These are phyloP conservation scores for Xylaria sp. DNA, from an alignment of 2,329 filamentous ascomycete genomes.

Conservation along the genomic window DNA sequence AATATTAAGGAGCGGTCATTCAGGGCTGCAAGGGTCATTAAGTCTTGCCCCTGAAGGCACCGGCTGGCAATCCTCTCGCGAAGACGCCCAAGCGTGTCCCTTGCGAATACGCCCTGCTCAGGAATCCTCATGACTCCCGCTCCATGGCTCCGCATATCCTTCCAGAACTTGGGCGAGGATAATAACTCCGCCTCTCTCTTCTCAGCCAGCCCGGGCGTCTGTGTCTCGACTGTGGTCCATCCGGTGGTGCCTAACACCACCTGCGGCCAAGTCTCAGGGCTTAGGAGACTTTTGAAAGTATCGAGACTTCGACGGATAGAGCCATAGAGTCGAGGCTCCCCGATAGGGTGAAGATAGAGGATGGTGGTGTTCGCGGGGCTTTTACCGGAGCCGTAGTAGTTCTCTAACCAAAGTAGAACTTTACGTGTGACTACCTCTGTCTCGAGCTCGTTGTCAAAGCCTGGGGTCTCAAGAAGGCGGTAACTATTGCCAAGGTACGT, in stretches of 20 bases:
- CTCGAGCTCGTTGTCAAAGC: not conserved
- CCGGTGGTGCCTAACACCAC: not conserved
- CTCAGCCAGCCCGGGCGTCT: not conserved
- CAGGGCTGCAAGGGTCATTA: not conserved
- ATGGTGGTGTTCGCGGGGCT: not conserved
- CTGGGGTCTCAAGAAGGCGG: not conserved
- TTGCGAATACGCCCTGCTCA: not conserved
- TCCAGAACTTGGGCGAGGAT: not conserved
- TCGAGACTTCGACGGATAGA: not conserved
- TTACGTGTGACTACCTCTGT: not conserved
- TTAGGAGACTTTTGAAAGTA: not conserved
- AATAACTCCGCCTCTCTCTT: not conserved
- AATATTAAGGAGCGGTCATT: not conserved
- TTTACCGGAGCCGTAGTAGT: not conserved
- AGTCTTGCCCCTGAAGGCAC: not conserved
- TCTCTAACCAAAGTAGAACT: not conserved
- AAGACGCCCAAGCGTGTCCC: not conserved
- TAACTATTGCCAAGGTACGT: not conserved
- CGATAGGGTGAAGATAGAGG: not conserved
- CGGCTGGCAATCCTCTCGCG: not conserved
- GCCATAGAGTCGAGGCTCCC: not conserved
- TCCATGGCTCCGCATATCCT: not conserved
- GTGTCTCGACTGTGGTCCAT: not conserved
- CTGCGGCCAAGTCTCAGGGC: not conserved
- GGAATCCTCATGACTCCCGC: not conserved